Base-by-base conservation (phyloP, 2,329 filamentous ascomycete species). In the Verticillium isaacii region DNA sequence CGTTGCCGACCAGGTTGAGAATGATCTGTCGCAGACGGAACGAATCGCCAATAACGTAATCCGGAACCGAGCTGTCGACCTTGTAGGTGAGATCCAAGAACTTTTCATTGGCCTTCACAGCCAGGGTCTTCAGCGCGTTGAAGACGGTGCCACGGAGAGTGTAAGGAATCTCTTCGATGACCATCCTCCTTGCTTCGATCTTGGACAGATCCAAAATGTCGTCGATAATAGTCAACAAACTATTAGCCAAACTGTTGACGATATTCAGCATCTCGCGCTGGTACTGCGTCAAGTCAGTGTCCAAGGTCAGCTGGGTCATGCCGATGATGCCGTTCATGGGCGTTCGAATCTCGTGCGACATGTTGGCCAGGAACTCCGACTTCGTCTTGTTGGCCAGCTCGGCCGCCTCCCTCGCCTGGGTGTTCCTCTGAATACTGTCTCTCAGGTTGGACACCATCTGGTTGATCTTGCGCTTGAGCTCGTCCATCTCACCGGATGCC, bases 211-310 rank as follows among this genome's bases (percentile, higher is more conserved):
- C 88, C 67, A 90, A 74, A 71, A 90, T 90, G 71, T 90, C 88
- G 74, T 99, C 94, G 71, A 99, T 98, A 69, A 99, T 98, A 58
- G 94, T 98, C 70, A 99, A 80, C 69, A 99, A 80, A 77, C 94
- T 97, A 78, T 97, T 97, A 67, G 94, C 95, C 68, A 98, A 82
- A 71, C 96, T 96, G 77, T 97, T 94, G 68, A 99, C 94, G 70
- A 97, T 97, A 69, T 97, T 98, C 75, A 98, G 80, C 94, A 98
- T 98, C 78, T 99, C 95, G 68, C 95, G 89, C 71, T 97, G 95
- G 71, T 97, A 96, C 71, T 93, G 91, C 56, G 93, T 97, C 62
- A 99, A 82, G 73, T 98, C 90, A 45, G 94, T 97, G 73, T 99
- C 95, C 60, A 99, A 83, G 1, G 95, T 97, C 61, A 99, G 82